Percentiles rank a stretch among this genome's conserved stretches.
phyloP scores from a whole-genome alignment of 768 basidiomycete genomes.

The Amanita muscaria region DNA sequence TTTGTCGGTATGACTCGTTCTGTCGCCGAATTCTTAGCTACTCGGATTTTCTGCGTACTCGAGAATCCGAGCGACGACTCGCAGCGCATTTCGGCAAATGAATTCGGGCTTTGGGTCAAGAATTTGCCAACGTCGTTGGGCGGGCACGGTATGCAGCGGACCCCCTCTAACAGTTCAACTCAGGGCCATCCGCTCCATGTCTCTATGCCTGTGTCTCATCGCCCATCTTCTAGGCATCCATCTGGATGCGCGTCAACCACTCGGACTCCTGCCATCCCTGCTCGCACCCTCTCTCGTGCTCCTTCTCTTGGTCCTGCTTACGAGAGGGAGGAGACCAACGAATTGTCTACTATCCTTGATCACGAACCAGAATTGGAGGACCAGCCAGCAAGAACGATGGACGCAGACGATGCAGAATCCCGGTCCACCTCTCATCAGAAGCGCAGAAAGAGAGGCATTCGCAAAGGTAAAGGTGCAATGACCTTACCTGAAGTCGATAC shows the following conservation, averaged over 20 bases:
- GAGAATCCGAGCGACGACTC: constrained; percentile 56
- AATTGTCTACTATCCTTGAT: constrained; percentile 48
- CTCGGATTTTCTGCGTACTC: constrained; percentile 76
- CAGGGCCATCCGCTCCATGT: constrained; percentile 56
- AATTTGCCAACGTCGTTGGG: constrained; percentile 70
- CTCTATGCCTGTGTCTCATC: constrained; percentile 57
- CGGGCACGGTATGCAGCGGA: constrained; percentile 47
- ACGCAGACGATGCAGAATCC: constrained; percentile 25
- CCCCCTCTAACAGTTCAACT: constrained; percentile 50
- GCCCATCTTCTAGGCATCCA: constrained; percentile 61
- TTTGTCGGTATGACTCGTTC: constrained; percentile 84
- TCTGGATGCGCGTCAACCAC: constrained; percentile 36
- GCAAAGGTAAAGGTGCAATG: constrained; percentile 67
- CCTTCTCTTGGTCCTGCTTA: constrained; percentile 50
- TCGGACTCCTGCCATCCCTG: constrained; percentile 43
- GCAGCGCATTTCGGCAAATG: constrained; percentile 64
- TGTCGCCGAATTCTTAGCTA: constrained; percentile 83
- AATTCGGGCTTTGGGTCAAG: constrained; percentile 82
- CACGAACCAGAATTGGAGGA: constrained; percentile 34
- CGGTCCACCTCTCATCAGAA: constrained; percentile 67
- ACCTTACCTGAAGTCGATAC: constrained; percentile 43
- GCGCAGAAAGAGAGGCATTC: constrained; percentile 74
- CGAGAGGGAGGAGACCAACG: constrained; percentile 33
- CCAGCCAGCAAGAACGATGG: constrained; percentile 22
- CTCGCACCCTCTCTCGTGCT: constrained; percentile 54